Conservation (phyloP, 441 rosid species). For the Eugenia klotzschiana region DNA sequence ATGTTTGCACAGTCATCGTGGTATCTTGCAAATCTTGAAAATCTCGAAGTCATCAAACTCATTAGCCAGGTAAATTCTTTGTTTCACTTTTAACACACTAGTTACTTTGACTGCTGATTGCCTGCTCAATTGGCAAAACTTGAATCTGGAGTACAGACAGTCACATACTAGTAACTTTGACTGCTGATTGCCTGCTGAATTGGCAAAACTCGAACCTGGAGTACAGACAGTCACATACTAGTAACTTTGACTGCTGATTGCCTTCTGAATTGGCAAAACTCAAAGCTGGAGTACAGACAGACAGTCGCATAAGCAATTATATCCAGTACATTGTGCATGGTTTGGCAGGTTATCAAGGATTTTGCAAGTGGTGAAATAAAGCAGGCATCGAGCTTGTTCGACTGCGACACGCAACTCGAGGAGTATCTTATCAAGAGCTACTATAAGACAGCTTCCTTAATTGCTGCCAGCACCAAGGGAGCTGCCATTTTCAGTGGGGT, state of each 20-base stretch:
- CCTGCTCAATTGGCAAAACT: not conserved
- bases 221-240: too few species aligned
- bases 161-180: not conserved
- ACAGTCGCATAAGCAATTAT: not conserved
- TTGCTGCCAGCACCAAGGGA: constrained; percentile 86
- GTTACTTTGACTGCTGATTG: not conserved
- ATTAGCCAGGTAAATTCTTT: constrained; percentile 60
- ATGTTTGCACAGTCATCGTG: constrained; percentile 97
- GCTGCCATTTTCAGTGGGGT: constrained; percentile 78
- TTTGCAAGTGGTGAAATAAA: constrained; percentile 96
- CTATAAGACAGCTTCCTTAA: constrained; percentile 77
- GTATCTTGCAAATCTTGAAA: constrained; percentile 91
- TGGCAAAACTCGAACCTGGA: not conserved
- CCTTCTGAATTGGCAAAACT: not conserved
- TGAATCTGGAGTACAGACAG: not conserved
- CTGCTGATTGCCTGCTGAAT: not conserved
- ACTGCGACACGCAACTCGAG: constrained; percentile 55
- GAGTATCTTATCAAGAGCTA: constrained; percentile 81
- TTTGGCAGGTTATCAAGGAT: constrained; percentile 74
- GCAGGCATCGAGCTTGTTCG: constrained; percentile 84
- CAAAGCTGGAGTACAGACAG: not conserved
- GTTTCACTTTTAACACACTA: not conserved
- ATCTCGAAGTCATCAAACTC: constrained; percentile 80
- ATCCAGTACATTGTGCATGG: not conserved
- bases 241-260: not conserved